Evolutionary conservation across 2,329 filamentous ascomycete species (phyloP).

Genomic region (Trematosphaeria pertusa): DNA sequence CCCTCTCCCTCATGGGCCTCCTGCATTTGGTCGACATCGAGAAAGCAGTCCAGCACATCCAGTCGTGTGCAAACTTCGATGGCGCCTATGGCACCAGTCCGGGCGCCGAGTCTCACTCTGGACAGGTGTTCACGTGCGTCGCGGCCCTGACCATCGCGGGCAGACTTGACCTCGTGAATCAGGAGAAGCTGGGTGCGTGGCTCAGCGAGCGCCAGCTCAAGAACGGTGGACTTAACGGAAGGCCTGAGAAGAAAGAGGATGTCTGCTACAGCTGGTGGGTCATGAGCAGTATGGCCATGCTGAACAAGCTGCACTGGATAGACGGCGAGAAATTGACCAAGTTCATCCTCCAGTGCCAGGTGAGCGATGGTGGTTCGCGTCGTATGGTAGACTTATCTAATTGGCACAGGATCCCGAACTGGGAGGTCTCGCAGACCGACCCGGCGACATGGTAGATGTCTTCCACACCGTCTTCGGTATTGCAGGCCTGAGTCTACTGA

Average conservation of each 20-base stretch:
- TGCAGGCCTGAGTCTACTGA: slow-evolving; percentile 84
- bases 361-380: slow-evolving; percentile 33
- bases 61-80: slow-evolving; percentile 89
- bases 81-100: slow-evolving; percentile 91
- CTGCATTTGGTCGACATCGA: slow-evolving; percentile 77
- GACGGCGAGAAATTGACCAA: slow-evolving; percentile 77
- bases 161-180: slow-evolving; percentile 80
- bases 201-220: slow-evolving; percentile 90
- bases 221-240: slow-evolving; percentile 87
- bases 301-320: slow-evolving; percentile 90
- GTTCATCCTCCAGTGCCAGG: slow-evolving; percentile 89
- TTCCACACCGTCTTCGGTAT: slow-evolving; percentile 94
- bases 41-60: slow-evolving; percentile 80
- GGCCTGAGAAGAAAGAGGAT: slow-evolving; percentile 94
- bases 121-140: slow-evolving; percentile 94
- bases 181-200: slow-evolving; percentile 85
- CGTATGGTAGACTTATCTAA: slow-evolving; percentile 18
- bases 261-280: slow-evolving; percentile 99
- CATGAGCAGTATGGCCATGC: slow-evolving; percentile 87
- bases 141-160: slow-evolving; percentile 84
- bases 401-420: slow-evolving; percentile 69
- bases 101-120: slow-evolving; percentile 91
- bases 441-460: slow-evolving; percentile 94
- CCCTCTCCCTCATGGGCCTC: slow-evolving; percentile 81
- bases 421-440: slow-evolving; percentile 88